These are phyloP conservation scores for Jatropha multifida DNA, from an alignment of 441 rosid species.

Conservation along the genomic window DNA sequence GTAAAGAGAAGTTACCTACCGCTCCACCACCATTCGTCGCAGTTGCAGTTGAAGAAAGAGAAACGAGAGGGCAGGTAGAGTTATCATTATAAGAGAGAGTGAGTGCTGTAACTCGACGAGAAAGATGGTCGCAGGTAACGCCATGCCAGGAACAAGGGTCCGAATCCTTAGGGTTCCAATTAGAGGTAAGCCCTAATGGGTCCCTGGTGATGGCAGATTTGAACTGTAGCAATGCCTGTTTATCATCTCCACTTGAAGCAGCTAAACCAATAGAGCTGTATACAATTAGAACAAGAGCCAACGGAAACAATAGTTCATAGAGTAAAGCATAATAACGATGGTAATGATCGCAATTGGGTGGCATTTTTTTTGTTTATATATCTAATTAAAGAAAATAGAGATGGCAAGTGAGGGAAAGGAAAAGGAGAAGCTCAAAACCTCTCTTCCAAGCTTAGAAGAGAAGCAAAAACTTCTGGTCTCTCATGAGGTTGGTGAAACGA, in stretches of 20 bases:
- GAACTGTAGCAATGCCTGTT: conserved; percentile 37
- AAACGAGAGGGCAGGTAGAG: conserved; percentile 24
- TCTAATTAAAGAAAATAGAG: background rate
- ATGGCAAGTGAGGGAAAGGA: background rate
- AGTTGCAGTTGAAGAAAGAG: conserved; percentile 18
- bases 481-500: conserved; percentile 14
- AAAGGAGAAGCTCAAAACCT: background rate
- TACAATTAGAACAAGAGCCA: conserved; percentile 15
- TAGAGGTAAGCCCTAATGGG: conserved; percentile 38
- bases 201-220: conserved; percentile 41
- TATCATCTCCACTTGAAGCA: conserved; percentile 28
- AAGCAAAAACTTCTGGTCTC: background rate
- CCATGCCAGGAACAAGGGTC: conserved; percentile 44
- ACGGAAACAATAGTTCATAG: background rate
- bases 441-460: background rate
- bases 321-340: background rate
- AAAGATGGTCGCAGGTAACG: conserved; percentile 36
- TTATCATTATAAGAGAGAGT: conserved; percentile 25
- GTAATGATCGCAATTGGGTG: background rate
- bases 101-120: conserved; percentile 39
- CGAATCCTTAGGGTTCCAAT: conserved; percentile 40
- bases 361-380: background rate
- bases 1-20: conserved; percentile 36
- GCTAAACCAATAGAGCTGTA: conserved; percentile 17
- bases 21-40: background rate